These are phyloP conservation scores for Yarrowia phangngaensis DNA, from an alignment of 805 yeast genomes.

Conservation along the genomic window DNA sequence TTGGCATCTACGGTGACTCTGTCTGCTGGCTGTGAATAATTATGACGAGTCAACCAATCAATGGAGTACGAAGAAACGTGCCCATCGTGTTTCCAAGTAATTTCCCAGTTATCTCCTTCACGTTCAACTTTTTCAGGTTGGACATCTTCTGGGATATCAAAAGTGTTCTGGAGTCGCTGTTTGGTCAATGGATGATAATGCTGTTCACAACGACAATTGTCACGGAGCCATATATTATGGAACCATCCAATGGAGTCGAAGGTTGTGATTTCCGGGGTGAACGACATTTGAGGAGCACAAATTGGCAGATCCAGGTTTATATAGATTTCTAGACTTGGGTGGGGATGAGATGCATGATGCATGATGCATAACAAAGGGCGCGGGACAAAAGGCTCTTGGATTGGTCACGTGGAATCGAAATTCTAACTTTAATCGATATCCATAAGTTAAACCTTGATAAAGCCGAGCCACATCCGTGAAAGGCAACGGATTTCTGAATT, in stretches of 20 bases:
- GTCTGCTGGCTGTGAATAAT: slow-evolving; percentile 51
- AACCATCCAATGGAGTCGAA: slow-evolving; percentile 6
- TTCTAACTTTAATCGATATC: too few relatives aligned
- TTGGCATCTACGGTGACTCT: slow-evolving; percentile 35
- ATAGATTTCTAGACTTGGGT: too few relatives aligned
- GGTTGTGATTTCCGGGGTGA: not conserved
- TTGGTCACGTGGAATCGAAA: too few relatives aligned
- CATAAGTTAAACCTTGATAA: too few relatives aligned
- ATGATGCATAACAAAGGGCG: too few relatives aligned
- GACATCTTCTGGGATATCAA: slow-evolving; percentile 42
- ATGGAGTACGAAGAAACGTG: slow-evolving; percentile 43
- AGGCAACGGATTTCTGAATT: too few relatives aligned
- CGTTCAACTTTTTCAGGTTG: slow-evolving; percentile 32
- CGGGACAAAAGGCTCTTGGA: too few relatives aligned
- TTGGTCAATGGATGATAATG: slow-evolving; percentile 56
- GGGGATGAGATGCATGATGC: too few relatives aligned
- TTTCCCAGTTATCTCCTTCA: slow-evolving; percentile 28
- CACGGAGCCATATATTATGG: slow-evolving; percentile 59
- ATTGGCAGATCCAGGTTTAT: not conserved
- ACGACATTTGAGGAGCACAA: not conserved
- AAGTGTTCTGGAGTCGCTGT: slow-evolving; percentile 57
- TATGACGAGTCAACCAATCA: slow-evolving; percentile 49
- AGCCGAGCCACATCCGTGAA: too few relatives aligned
- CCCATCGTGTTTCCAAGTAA: slow-evolving; percentile 42
- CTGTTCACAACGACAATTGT: slow-evolving; percentile 55